Conservation (phyloP, 2,329 filamentous ascomycete genomes). For the Cladosporium sp. region DNA sequence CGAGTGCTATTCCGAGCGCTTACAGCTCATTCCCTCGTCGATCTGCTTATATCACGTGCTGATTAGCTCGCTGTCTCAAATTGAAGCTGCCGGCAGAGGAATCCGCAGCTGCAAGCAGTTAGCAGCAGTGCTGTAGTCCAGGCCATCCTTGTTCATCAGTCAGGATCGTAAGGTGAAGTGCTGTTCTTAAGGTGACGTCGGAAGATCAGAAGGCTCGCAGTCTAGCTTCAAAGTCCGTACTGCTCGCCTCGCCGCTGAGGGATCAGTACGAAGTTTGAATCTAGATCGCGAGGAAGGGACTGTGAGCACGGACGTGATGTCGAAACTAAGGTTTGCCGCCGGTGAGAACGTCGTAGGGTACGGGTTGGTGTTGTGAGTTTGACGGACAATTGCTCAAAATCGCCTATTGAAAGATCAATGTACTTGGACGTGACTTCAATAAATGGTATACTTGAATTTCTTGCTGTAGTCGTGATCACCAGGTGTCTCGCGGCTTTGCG, state of each 20-base stretch:
- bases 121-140: not conserved
- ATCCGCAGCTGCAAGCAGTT: not conserved
- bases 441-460: no score
- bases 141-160: not conserved
- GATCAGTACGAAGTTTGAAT: no score
- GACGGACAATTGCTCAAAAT: not conserved
- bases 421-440: not conserved
- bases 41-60: conserved; percentile 14
- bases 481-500: not conserved
- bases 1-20: conserved; percentile 10
- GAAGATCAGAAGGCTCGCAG: not conserved
- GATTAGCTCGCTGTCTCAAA: not conserved
- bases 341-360: not conserved
- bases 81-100: not conserved
- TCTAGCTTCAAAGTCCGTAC: no score
- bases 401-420: not conserved
- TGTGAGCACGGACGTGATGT: not conserved
- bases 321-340: not conserved
- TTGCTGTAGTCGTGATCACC: not conserved
- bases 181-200: not conserved
- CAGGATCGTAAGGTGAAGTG: not conserved
- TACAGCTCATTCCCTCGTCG: conserved; percentile 14
- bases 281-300: no score
- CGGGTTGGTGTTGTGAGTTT: not conserved
- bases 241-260: no score